Evolutionary conservation across 2,329 filamentous ascomycete species (phyloP), one percentile per base, ranked within the genome.

Genomic region (Colletotrichum sp.): DNA sequence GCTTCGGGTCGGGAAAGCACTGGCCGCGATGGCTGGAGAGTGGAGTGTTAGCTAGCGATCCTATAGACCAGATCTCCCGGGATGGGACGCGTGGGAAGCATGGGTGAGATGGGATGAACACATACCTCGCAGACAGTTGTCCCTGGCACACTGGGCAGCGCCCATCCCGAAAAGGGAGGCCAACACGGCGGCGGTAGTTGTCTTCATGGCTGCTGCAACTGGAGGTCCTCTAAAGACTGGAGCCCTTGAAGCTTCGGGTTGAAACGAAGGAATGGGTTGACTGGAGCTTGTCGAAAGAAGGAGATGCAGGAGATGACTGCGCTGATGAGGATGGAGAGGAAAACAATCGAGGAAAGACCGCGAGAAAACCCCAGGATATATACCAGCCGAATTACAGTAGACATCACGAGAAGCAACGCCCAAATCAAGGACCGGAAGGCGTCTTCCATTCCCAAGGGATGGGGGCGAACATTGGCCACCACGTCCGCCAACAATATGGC

Each of bases 91-190:
- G 57, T 10, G 49, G 12, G 44, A 65, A 32, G 44, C 34, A 60
- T 16, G 59, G 64, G 59, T 64, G 44, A 44, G 28, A 52, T 36
- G 21, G 21, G 32, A 70, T 34, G 57, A 59, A 21, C 18, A 44
- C 74, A 24, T 44, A 74, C 74, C 74, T 74, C 74, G 39, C 21
- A 73, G 59, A 63, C 74, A 76, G 74, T 76, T 76, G 74, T 76
- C 74, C 70, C 71, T 76, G 70, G 64, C 65, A 60, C 74, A 76
- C 24, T 76, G 64, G 55, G 74, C 74, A 68, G 65, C 74, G 49
- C 64, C 18, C 70, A 74, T 49, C 74, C 70, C 74, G 32, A 76
- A 76, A 44, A 76, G 71, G 74, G 74, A 52, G 74, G 71, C 74
- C 74, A 76, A 44, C 70, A 74, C 74, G 70, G 74, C 70, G 64